Base-by-base conservation (phyloP, 345 rosid genomes). In the Linum tenue region DNA sequence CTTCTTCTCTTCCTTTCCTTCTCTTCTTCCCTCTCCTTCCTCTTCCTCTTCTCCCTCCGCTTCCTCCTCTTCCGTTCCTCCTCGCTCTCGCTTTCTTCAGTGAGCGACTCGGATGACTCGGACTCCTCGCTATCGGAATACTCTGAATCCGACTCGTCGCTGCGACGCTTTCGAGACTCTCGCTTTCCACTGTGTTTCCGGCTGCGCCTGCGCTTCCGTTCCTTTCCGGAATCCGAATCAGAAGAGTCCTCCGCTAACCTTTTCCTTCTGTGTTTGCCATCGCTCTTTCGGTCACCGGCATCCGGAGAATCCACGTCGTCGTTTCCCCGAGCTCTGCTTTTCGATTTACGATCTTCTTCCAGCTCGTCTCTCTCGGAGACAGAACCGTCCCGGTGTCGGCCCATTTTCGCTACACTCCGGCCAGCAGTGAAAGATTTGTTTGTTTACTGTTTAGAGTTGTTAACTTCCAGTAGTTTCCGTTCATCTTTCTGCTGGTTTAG, bases 1-100 rank as follows among this genome's bases (percentile, higher is more conserved):
- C 77, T 65, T 63, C 50, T 44, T 55, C 31, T 39, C 39, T 39
- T 64, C 65, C 7, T 64, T 43, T 38, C 55, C 55, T 22, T 44
- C 62, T 9, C 61, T 61, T 69, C 58, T 36, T 48, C 56, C 53
- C 31, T 43, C 39, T 60, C 16, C 56, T 41, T 57, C 60, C 38
- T 37, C 60, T 37, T 57, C 60, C 60, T 57, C 60, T 22, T 22
- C 31, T 22, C 31, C 31, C 31, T 22, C 31, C 31, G 31, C 31
- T 22, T 22, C 31, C 31, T 22, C 31, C 31, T 22, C 31, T 22
- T 22, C 31, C 38, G 10, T 12, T 31, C 60, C 60, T 57, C 60
- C 37, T 37, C 38, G 11, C 60, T 37, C 37, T 57, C 60, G 10
- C 14, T 22, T 22, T 22, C 31, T 37, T 57, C 60, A 9, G 60